phyloP scores from a whole-genome alignment of 2,329 filamentous ascomycete species.

The Ramularia collo-cygni region DNA sequence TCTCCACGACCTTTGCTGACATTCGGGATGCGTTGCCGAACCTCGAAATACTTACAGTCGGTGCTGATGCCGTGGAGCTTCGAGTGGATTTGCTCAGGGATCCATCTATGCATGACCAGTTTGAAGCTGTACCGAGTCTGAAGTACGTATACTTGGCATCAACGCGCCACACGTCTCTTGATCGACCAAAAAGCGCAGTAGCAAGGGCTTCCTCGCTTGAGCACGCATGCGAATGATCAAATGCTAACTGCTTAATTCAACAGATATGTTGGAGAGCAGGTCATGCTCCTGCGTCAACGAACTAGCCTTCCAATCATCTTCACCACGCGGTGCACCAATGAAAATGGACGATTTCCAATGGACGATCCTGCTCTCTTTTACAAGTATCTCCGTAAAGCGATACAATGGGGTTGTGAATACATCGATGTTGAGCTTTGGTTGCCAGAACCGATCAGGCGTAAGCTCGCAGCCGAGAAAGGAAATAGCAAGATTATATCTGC shows the following conservation, averaged over 20 bases:
- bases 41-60: constrained; percentile 79
- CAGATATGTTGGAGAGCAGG: constrained; percentile 71
- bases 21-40: constrained; percentile 76
- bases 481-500: constrained; percentile 85
- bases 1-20: constrained; percentile 83
- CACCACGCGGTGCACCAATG: constrained; percentile 71
- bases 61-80: constrained; percentile 77
- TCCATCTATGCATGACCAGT: constrained; percentile 54
- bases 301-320: constrained; percentile 88
- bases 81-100: constrained; percentile 76
- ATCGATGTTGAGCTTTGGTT: constrained; percentile 86
- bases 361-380: constrained; percentile 68
- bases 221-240: too few species aligned
- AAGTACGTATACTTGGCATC: constrained; percentile 33
- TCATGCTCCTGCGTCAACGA: constrained; percentile 75
- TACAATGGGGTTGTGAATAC: constrained; percentile 86
- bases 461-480: constrained; percentile 62
- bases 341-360: constrained; percentile 82
- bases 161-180: too few species aligned
- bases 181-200: too few species aligned
- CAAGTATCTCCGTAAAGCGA: constrained; percentile 72
- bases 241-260: too few species aligned
- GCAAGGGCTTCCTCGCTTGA: too few species aligned
- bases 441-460: constrained; percentile 64
- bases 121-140: constrained; percentile 64